A percentile compares a stretch with the other conserved stretches of the same genome.
These are phyloP conservation scores for Mortierella hygrophila DNA, from an alignment of 192 early-diverging fungal genomes.

Conservation along the genomic window DNA sequence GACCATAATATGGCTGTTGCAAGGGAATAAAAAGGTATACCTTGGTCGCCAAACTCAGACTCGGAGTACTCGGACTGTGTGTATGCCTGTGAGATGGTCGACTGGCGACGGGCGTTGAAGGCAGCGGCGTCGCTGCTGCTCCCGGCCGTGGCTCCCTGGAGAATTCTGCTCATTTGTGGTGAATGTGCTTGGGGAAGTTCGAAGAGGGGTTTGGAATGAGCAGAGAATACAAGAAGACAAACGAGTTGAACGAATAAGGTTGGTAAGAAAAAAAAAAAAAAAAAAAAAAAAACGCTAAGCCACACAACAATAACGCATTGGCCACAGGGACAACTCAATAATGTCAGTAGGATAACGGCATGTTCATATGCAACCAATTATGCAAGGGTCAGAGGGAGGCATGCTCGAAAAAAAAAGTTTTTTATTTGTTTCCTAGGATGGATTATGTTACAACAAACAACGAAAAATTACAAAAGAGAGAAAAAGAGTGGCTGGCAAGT, in stretches of 20 bases:
- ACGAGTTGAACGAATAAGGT: neutral
- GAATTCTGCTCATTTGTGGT: constrained; percentile 42
- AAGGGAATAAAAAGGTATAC: constrained; percentile 2
- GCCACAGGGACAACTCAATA: neutral
- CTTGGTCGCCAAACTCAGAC: constrained; percentile 54
- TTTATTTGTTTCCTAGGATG: neutral
- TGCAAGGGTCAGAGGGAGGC: neutral
- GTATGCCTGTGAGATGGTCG: constrained; percentile 49
- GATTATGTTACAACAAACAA: constrained; percentile 2
- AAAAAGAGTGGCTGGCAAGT: neutral
- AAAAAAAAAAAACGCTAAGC: constrained; percentile 20
- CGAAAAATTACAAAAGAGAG: neutral
- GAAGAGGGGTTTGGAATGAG: constrained; percentile 9
- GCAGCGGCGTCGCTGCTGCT: constrained; percentile 34
- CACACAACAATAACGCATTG: constrained; percentile 13
- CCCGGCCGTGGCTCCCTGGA: constrained; percentile 32
- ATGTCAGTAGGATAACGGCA: neutral
- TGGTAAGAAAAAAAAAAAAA: constrained; percentile 24
- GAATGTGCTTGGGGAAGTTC: constrained; percentile 2
- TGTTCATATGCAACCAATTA: neutral
- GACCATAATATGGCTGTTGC: no score
- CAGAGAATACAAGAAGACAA: neutral
- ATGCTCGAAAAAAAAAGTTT: neutral
- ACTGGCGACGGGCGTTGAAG: constrained; percentile 44
- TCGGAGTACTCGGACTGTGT: constrained; percentile 57